Evolutionary conservation across 2,329 filamentous ascomycete species (phyloP), one percentile per base, ranked within the genome.

Genomic region (Exophiala dermatitidis): DNA sequence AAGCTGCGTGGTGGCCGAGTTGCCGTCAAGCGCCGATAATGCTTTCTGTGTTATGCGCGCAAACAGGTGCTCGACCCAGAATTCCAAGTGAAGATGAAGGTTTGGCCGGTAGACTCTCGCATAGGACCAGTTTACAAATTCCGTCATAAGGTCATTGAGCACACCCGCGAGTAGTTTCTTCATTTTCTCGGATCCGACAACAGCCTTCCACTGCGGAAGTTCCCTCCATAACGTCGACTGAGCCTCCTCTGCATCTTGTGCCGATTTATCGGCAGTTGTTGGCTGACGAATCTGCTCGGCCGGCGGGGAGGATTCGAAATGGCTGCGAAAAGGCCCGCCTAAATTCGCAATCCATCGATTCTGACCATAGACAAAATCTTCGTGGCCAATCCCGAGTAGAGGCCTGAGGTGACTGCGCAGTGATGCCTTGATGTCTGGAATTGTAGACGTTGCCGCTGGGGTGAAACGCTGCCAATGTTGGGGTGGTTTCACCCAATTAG

Each of bases 151-250:
- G 34, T 74, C 72, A 62, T 81, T 74, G 72, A 83, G 78, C 1
- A 81, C 78, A 50, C 73, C 70, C 2, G 80, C 81, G 58, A 83
- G 78, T 5, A 80, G 74, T 53, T 76, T 76, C 61, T 83, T 78
- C 3, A 76, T 74, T 43, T 71, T 71, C 38, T 75, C 74, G 32
- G 75, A 75, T 7, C 79, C 80, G 28, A 84, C 68, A 10, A 29
- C 29, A 19, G 34, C n/a, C 31, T 46, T 48, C 59, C 58, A 60
- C 9, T n/a, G 6, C 3, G 32, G 12, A 5, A 62, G 48, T 29
- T 47, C 34, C 3, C n/a, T 36, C 52, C 58, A 58, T 36, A 58
- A 30, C 8, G 52, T 40, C n/a, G 56, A 54, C 9, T 47, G 26
- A 8, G 45, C 41, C 31, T 60, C 52, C 19, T 40, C 54, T 2